Conservation (phyloP, 148 eudicot species). For the Fagopyrum esculentum region DNA sequence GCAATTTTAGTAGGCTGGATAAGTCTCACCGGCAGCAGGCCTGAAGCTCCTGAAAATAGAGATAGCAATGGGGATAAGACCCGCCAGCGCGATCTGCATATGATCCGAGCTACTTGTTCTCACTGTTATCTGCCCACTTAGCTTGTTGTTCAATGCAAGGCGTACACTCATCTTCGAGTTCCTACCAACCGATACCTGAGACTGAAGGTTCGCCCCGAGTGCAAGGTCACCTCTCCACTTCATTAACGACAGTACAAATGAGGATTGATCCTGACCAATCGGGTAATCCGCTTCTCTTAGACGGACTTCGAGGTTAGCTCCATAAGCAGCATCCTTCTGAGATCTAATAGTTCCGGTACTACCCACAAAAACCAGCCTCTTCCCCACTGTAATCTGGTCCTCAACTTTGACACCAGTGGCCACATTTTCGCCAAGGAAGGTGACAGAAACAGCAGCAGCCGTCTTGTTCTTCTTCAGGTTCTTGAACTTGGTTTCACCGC, state of each 20-base stretch:
- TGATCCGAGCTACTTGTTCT: constrained; percentile 89
- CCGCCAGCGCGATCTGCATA: constrained; percentile 62
- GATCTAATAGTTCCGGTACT: constrained; percentile 51
- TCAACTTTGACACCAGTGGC: constrained; percentile 78
- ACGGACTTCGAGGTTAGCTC: constrained; percentile 56
- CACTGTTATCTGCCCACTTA: constrained; percentile 82
- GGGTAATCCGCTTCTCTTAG: constrained; percentile 52
- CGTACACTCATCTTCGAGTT: constrained; percentile 76
- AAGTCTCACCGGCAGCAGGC: constrained; percentile 53
- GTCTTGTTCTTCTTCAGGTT: constrained; percentile 69
- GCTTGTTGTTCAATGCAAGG: constrained; percentile 78
- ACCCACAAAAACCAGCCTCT: constrained; percentile 62
- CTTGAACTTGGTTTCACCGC: constrained; percentile 75
- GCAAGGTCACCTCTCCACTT: constrained; percentile 67
- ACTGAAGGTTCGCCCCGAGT: constrained; percentile 50
- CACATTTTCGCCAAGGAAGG: constrained; percentile 73
- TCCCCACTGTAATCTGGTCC: constrained; percentile 63
- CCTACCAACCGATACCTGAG: constrained; percentile 68
- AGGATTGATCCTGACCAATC: constrained; percentile 52
- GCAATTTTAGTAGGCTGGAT: constrained; percentile 48
- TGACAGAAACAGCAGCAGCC: constrained; percentile 61
- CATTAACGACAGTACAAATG: constrained; percentile 42
- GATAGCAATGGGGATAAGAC: constrained; percentile 54
- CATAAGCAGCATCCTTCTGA: constrained; percentile 62
- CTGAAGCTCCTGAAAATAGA: constrained; percentile 58